Evolutionary conservation across 257 asterid genomes (phyloP), one percentile per base, ranked within the genome.

Genomic region (Lithospermum erythrorhizon): DNA sequence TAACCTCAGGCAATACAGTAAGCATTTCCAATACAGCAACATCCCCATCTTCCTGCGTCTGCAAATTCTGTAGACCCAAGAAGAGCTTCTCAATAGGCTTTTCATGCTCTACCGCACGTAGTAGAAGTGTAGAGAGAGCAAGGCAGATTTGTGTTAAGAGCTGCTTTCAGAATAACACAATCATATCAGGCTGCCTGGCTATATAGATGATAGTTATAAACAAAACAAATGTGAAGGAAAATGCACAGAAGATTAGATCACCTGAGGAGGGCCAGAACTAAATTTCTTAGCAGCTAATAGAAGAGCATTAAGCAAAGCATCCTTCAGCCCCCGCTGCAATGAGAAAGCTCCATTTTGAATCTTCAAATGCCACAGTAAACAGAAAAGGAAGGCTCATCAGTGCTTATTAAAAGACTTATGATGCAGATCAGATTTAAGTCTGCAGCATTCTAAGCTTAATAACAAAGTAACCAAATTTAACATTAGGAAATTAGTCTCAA

Each of bases 61-160:
- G 89, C 58, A 86, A 66, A 73, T 72, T 82, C 75, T 79, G 94
- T 64, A 89, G 83, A 73, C 86, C 84, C 79, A 80, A 76, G 76
- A 86, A 89, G 73, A 89, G 87, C 77, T 84, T 84, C 81, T 82
- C 91, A 5, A 83, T 62, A 16, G 95, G 88, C 74, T 79, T 80
- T 53, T 76, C 90, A 75, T 71, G 83, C 78, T 85, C 96, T 53
- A 73, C 90, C 30, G 94, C 91, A 71, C 75, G 87, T 72, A 89
- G 84, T 59, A 84, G 75, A 59, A 89, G 87, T 49, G 84, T 73
- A 55, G 94, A 81, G 69, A 86, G 88, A 61, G 97, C 94, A 72
- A 89, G 95, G 78, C 97, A 89, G 21, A 89, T 81, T 84, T 89
- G 97, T 32, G 97, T 89, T 63, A 89, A 73, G 62, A 89, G 95